Conservation (phyloP, 164 flowering plant species). For the Tinospora cordifolia region DNA sequence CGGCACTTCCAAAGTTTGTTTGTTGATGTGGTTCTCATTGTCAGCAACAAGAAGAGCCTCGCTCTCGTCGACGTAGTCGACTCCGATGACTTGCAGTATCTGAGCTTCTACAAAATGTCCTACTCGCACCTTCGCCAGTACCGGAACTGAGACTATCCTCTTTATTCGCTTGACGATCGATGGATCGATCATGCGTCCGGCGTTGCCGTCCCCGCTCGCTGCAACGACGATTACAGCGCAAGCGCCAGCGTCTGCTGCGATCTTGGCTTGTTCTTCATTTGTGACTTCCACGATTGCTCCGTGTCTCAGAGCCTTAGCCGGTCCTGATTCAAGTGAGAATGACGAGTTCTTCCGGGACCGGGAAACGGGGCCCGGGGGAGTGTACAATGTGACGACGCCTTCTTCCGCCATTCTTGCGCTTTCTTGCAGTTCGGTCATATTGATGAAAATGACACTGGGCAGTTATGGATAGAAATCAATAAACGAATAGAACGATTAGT, state of each 20-base stretch:
- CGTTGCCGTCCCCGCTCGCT: constrained; percentile 14
- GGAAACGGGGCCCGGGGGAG: constrained; percentile 35
- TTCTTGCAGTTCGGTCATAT: too few relatives aligned
- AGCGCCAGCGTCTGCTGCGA: constrained; percentile 76
- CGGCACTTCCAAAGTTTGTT: constrained; percentile 58
- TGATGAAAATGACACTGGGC: too few relatives aligned
- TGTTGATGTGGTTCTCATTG: constrained; percentile 54
- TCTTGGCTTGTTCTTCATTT: constrained; percentile 46
- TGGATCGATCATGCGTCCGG: constrained; percentile 62
- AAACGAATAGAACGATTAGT: too few relatives aligned
- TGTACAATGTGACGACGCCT: constrained; percentile 50
- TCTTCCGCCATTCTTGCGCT: constrained; percentile 34
- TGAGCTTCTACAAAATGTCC: constrained; percentile 91
- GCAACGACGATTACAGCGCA: constrained; percentile 40
- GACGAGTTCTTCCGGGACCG: constrained; percentile 37
- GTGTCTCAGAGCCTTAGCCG: constrained; percentile 65
- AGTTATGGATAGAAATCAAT: too few relatives aligned
- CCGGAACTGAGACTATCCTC: constrained; percentile 49
- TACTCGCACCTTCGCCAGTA: constrained; percentile 52
- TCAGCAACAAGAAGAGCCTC: constrained; percentile 53
- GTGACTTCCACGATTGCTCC: constrained; percentile 59
- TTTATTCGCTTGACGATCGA: constrained; percentile 50
- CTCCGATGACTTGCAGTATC: constrained; percentile 54
- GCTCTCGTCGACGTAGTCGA: constrained; percentile 75
- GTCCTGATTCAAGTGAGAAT: constrained; percentile 49